Evolutionary conservation across 352 stramenopile species (phyloP).

Genomic region (Pelagophyceae sp.): DNA sequence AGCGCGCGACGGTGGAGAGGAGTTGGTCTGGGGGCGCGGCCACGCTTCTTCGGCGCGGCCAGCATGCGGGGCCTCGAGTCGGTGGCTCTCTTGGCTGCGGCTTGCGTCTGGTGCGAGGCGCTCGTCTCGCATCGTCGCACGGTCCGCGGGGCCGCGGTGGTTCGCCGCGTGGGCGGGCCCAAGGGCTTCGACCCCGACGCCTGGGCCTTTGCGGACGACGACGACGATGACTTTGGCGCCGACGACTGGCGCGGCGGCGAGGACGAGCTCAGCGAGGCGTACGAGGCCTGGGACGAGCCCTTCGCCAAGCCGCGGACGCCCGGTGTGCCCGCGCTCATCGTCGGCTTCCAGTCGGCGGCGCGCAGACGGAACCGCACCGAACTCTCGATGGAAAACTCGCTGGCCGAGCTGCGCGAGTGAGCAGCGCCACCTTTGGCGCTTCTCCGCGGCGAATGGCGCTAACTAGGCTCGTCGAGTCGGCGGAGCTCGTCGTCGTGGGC

Average conservation of each 20-base stretch:
- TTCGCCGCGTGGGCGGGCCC: too few species aligned
- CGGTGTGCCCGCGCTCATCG: neutral
- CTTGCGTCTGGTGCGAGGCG: too few species aligned
- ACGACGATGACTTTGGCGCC: neutral
- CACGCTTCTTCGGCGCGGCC: too few species aligned
- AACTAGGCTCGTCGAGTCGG: conserved; percentile 49
- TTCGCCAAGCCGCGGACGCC: neutral
- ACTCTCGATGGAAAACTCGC: neutral
- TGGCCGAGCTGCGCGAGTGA: neutral
- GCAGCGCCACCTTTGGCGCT: neutral
- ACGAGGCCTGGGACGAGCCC: neutral
- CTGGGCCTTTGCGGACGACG: neutral
- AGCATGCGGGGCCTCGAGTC: too few species aligned
- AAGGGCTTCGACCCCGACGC: too few species aligned
- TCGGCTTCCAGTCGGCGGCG: neutral
- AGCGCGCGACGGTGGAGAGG: too few species aligned
- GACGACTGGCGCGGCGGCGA: neutral
- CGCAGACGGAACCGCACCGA: neutral
- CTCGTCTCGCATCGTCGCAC: too few species aligned
- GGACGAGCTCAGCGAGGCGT: neutral
- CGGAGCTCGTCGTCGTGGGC: conserved; percentile 52
- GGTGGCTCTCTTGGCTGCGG: too few species aligned
- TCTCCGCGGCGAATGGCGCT: neutral
- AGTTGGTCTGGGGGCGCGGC: too few species aligned
- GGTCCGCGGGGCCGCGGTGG: too few species aligned